phyloP scores from a whole-genome alignment of 2,329 filamentous ascomycete species.

The Achaetomium macrosporum region DNA sequence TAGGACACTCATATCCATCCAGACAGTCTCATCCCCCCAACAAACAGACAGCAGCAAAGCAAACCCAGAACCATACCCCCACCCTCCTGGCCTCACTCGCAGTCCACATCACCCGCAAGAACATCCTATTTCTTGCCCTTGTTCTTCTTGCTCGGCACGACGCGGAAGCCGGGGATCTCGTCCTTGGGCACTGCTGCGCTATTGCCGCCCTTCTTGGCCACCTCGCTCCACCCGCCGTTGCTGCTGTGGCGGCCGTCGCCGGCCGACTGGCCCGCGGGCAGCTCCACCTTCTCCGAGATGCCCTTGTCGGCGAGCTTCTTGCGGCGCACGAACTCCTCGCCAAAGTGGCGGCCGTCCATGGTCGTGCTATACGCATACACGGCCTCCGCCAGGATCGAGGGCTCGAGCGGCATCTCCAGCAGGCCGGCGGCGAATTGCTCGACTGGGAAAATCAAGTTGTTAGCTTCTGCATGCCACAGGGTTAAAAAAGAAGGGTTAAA shows the following conservation, averaged over 20 bases:
- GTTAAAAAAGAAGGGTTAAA: neutral
- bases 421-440: conserved; percentile 76
- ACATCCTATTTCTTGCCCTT: conserved; percentile 63
- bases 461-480: neutral
- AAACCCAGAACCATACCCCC: no score
- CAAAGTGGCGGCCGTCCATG: conserved; percentile 88
- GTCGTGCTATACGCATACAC: conserved; percentile 83
- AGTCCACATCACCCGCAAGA: neutral
- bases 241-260: conserved; percentile 41
- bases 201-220: conserved; percentile 80
- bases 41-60: no score
- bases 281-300: conserved; percentile 65
- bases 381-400: conserved; percentile 78
- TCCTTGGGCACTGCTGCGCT: conserved; percentile 27
- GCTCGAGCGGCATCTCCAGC: conserved; percentile 67
- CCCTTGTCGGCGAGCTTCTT: conserved; percentile 92
- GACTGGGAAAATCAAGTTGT: conserved; percentile 42
- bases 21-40: no score
- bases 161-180: conserved; percentile 64
- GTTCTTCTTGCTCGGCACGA: conserved; percentile 87
- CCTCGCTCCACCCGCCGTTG: conserved; percentile 84
- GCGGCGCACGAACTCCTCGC: conserved; percentile 87
- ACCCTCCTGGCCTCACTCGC: no score
- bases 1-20: no score
- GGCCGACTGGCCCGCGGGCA: conserved; percentile 20